Percentiles rank a stretch among this genome's conserved stretches.
Evolutionary conservation across 208 protist genomes (phyloP).

Genomic region (Trypanosoma cruzi): DNA sequence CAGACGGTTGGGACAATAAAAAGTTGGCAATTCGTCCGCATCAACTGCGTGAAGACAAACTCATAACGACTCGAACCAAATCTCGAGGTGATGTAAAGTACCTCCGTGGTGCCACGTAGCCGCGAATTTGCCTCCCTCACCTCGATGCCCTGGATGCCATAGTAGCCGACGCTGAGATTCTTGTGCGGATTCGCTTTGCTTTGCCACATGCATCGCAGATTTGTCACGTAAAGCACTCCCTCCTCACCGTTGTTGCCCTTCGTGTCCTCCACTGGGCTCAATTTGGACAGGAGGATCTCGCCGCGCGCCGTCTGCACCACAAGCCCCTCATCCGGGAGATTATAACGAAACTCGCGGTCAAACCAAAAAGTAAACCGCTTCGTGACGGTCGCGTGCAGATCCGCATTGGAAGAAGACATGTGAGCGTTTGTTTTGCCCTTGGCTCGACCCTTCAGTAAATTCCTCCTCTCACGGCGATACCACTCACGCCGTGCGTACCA

Average conservation of each 20-base stretch:
- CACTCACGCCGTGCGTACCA: too few species aligned
- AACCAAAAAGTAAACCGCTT: conserved; percentile 90
- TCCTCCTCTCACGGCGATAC: too few species aligned
- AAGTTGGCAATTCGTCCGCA: conserved; percentile 67
- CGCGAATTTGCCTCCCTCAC: conserved; percentile 88
- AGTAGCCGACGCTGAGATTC: conserved; percentile 95
- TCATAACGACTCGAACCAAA: conserved; percentile 86
- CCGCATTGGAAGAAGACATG: neutral
- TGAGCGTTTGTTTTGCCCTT: neutral
- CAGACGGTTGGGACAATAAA: conserved; percentile 78
- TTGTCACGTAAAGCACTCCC: conserved; percentile 94
- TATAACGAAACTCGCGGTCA: conserved; percentile 96
- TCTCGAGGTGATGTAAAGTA: conserved; percentile 90
- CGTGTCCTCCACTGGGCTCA: conserved; percentile 94
- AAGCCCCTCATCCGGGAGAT: conserved; percentile 52
- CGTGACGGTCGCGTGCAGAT: conserved; percentile 17
- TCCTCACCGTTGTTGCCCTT: conserved; percentile 95
- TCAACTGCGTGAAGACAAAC: conserved; percentile 95
- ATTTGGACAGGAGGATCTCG: conserved; percentile 81
- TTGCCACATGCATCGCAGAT: conserved; percentile 95
- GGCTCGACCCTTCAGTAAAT: too few species aligned
- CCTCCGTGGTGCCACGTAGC: conserved; percentile 80
- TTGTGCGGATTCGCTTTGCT: conserved; percentile 35
- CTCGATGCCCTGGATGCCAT: conserved; percentile 82
- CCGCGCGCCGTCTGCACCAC: conserved; percentile 51